Base-by-base conservation (phyloP, 305 asterid genomes). In the Nicotiana rustica region DNA sequence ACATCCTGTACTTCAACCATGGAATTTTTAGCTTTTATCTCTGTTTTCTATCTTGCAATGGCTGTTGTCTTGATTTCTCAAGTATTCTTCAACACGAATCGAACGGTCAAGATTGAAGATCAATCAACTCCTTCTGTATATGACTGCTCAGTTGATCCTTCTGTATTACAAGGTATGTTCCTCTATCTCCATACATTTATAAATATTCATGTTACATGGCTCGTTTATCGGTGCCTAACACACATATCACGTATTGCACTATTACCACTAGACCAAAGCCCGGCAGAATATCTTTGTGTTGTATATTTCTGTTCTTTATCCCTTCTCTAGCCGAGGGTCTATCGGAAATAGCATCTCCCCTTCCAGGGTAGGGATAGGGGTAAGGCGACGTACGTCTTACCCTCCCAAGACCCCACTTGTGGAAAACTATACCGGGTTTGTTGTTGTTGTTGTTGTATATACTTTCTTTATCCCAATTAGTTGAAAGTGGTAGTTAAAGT, bases 81-180 rank as follows among this genome's bases (percentile, higher is more conserved):
- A 69, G 49, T 66, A 56, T 25, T 31, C 67, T 71, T 25, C 35
- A 85, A 77, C 13, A 82, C 35, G 83, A 64, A 82, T 55, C 70
- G 60, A 82, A 83, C 61, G 15, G 68, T 82, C 67, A 84, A 85
- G 70, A 64, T 85, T 84, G 80, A 67, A 77, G 85, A 85, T 19
- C 69, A 62, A 18, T 79, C 64, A n/a, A 10, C 80, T 55, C 70
- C 67, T 71, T 57, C 79, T 21, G 71, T 17, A 12, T 66, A 79
- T 49, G 82, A 62, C 65, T 21, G 18, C 66, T 35, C 83, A 25
- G 35, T 69, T 77, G 83, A 19, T 55, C 85, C 83, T 68, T 82
- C 87, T 21, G 35, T 44, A 25, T 65, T 84, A 10, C 84, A 64
- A 12, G 68, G 81, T 73, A 71, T 61, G 29, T 35, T 64, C 67